Percentiles rank a stretch among this genome's conserved stretches.
Evolutionary conservation across 306 rosid species (phyloP).

Genomic region (Quercus ilex): DNA sequence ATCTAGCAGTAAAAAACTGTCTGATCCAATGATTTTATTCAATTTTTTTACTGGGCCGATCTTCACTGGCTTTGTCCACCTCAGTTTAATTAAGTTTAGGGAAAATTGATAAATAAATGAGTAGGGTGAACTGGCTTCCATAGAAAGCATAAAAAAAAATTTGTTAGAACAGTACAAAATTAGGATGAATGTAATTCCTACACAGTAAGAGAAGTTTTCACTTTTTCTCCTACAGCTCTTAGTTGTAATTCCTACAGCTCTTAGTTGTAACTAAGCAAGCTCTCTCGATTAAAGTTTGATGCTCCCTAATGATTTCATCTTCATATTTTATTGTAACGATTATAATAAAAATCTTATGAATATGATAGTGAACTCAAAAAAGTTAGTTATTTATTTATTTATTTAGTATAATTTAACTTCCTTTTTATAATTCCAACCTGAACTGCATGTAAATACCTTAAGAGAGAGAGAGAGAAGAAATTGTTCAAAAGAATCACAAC

Average conservation of each 20-base stretch:
- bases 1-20: constrained; percentile 17
- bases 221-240: background rate
- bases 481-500: background rate
- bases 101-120: no score
- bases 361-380: background rate
- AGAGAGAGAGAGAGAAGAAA: background rate
- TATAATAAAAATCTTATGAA: background rate
- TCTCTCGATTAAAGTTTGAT: no score
- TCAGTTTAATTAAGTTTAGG: background rate
- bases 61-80: background rate
- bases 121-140: no score
- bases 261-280: no score
- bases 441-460: background rate
- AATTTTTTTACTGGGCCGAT: background rate
- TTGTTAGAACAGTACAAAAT: background rate
- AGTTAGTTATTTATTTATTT: background rate
- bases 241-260: no score
- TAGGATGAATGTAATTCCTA: background rate
- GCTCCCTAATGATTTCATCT: no score
- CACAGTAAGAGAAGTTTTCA: background rate
- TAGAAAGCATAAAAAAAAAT: no score
- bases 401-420: no score
- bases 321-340: no score
- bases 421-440: no score
- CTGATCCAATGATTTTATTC: constrained; percentile 16